These are phyloP conservation scores for Colletotrichum incanum DNA, from an alignment of 2,329 filamentous ascomycete genomes.

Conservation along the genomic window DNA sequence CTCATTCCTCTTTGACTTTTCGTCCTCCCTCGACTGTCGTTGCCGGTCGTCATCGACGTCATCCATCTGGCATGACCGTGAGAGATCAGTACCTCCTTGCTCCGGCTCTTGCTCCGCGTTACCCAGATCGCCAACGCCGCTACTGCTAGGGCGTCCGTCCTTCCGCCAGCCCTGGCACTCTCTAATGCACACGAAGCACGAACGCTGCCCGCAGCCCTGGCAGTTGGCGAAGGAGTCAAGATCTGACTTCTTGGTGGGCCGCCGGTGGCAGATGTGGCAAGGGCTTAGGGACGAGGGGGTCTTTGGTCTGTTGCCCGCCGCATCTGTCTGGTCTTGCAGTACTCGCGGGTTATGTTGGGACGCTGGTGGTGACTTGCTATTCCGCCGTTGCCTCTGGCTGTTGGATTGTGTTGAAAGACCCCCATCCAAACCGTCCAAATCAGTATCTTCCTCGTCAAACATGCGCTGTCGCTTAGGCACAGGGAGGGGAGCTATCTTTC, in stretches of 20 bases:
- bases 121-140: slow-evolving; percentile 13
- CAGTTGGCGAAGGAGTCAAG: slow-evolving; percentile 78
- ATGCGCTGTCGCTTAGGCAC: slow-evolving; percentile 37
- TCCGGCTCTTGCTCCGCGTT: slow-evolving; percentile 27
- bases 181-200: slow-evolving; percentile 80
- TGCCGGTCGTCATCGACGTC: slow-evolving; percentile 59
- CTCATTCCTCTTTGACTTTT: slow-evolving; percentile 15
- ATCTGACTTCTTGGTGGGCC: slow-evolving; percentile 76
- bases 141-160: slow-evolving; percentile 45
- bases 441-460: slow-evolving; percentile 26
- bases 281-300: slow-evolving; percentile 59
- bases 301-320: slow-evolving; percentile 27
- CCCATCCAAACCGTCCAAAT: neutral
- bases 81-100: slow-evolving; percentile 49
- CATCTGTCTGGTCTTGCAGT: slow-evolving; percentile 23
- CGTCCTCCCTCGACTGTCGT: slow-evolving; percentile 31
- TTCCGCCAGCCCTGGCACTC: slow-evolving; percentile 69
- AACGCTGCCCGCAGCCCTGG: slow-evolving; percentile 71
- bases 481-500: slow-evolving; percentile 37
- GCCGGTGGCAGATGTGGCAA: slow-evolving; percentile 79
- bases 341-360: slow-evolving; percentile 12
- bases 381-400: slow-evolving; percentile 18
- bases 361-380: slow-evolving; percentile 30
- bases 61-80: slow-evolving; percentile 66
- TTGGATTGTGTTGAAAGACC: neutral